These are phyloP conservation scores for Elaphomyces granulatus DNA, from an alignment of 495 filamentous ascomycete species.

Conservation along the genomic window DNA sequence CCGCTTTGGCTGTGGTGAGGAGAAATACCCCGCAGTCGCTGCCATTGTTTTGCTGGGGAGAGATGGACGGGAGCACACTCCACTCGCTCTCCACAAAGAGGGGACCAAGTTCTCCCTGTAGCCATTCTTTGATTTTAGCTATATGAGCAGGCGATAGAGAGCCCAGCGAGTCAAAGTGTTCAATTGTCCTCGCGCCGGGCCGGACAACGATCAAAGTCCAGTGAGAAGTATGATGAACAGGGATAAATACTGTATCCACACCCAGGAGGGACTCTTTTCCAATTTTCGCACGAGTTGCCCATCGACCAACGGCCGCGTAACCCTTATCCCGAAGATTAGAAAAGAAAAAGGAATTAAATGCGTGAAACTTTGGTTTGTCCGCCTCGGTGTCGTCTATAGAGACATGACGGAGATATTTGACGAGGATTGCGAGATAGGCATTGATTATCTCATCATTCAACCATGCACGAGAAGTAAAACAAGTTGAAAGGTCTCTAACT, in stretches of 20 bases:
- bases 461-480: constrained; percentile 41
- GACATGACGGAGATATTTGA: constrained; percentile 42
- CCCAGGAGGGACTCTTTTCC: constrained; percentile 37
- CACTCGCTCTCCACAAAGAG: constrained; percentile 49
- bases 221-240: constrained; percentile 33
- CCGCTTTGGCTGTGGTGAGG: constrained; percentile 56
- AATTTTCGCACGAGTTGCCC: constrained; percentile 43
- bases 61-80: constrained; percentile 32
- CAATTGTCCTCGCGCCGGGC: constrained; percentile 44
- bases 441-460: constrained; percentile 78
- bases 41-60: constrained; percentile 49
- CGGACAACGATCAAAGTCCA: constrained; percentile 60
- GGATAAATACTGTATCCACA: constrained; percentile 47
- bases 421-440: constrained; percentile 44
- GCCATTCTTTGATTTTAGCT: constrained; percentile 35
- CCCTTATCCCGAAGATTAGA: constrained; percentile 40
- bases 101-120: constrained; percentile 41
- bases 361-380: constrained; percentile 47
- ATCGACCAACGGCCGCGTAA: constrained; percentile 32
- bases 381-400: constrained; percentile 28
- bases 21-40: constrained; percentile 75
- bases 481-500: constrained; percentile 48
- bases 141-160: constrained; percentile 22
- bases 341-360: constrained; percentile 62
- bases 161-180: constrained; percentile 63